Conservation (phyloP, 2,329 filamentous ascomycete species). For the Zasmidium angulare region DNA sequence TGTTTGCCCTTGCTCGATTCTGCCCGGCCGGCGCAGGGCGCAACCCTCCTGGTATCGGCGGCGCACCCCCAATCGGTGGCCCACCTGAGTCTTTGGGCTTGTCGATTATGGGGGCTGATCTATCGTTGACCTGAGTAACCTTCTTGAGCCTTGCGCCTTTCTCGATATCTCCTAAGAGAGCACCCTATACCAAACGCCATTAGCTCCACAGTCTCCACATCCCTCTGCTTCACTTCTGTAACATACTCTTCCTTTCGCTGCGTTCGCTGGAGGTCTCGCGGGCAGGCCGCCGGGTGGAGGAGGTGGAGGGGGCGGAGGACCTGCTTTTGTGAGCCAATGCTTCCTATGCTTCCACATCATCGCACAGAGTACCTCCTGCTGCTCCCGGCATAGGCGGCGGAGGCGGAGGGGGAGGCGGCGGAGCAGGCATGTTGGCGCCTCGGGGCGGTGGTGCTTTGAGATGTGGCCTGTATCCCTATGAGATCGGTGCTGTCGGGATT, state of each 20-base stretch:
- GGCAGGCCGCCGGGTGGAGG: conserved; percentile 59
- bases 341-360: background rate
- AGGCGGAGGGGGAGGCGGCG: conserved; percentile 66
- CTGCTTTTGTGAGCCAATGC: conserved; percentile 13
- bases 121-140: conserved; percentile 79
- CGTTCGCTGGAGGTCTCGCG: conserved; percentile 56
- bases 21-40: conserved; percentile 66
- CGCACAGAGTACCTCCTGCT: conserved; percentile 50
- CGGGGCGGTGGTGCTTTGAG: background rate
- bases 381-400: conserved; percentile 61
- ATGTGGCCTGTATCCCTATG: too few relatives aligned
- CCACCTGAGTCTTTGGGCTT: conserved; percentile 54
- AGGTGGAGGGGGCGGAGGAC: conserved; percentile 51
- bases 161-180: conserved; percentile 81
- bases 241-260: conserved; percentile 63
- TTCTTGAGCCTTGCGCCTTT: conserved; percentile 83
- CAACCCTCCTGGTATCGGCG: conserved; percentile 72
- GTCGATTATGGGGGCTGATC: conserved; percentile 74
- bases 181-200: conserved; percentile 59
- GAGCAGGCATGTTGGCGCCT: conserved; percentile 42
- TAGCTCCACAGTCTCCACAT: background rate
- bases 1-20: conserved; percentile 78
- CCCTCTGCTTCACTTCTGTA: background rate
- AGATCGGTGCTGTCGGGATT: too few relatives aligned
- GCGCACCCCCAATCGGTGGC: conserved; percentile 70